These are phyloP conservation scores for Sphaerostilbella broomeana DNA, from an alignment of 2,329 filamentous ascomycete genomes.

Conservation along the genomic window DNA sequence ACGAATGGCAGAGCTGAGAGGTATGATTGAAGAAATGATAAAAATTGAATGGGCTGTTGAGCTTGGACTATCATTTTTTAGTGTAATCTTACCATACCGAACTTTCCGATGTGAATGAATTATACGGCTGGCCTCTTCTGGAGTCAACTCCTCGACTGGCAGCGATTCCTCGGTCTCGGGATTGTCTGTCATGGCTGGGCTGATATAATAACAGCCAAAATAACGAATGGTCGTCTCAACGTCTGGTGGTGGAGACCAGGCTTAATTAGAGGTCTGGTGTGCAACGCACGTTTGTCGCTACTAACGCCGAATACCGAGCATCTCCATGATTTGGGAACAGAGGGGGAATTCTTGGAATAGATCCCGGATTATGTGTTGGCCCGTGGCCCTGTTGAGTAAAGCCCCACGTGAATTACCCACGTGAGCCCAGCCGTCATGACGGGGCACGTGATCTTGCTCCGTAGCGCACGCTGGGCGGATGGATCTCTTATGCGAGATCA, in stretches of 20 bases:
- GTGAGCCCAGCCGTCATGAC: not conserved
- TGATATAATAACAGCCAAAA: constrained; percentile 6
- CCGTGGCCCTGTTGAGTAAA: constrained; percentile 1
- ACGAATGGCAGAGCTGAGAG: not conserved
- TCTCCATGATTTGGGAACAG: constrained; percentile 16
- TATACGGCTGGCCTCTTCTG: constrained; percentile 61
- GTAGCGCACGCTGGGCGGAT: not conserved
- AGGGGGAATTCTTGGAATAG: not conserved
- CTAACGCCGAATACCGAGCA: constrained; percentile 33
- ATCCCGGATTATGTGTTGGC: constrained; percentile 9
- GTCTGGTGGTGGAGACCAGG: constrained; percentile 9
- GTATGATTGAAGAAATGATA: constrained; percentile 1
- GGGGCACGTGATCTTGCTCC: not conserved
- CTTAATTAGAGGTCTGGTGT: not conserved
- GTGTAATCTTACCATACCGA: constrained; percentile 51
- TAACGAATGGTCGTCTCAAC: not conserved
- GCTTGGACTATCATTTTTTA: no score
- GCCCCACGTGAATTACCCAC: not conserved
- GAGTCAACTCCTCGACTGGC: constrained; percentile 51
- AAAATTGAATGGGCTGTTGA: no score
- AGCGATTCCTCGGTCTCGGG: constrained; percentile 36
- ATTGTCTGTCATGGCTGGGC: constrained; percentile 37
- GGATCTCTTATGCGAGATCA: no score
- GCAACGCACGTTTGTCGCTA: not conserved
- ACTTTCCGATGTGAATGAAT: constrained; percentile 65